Conservation (phyloP, 1,284 basidiomycete species). For the Trametes hirsuta region DNA sequence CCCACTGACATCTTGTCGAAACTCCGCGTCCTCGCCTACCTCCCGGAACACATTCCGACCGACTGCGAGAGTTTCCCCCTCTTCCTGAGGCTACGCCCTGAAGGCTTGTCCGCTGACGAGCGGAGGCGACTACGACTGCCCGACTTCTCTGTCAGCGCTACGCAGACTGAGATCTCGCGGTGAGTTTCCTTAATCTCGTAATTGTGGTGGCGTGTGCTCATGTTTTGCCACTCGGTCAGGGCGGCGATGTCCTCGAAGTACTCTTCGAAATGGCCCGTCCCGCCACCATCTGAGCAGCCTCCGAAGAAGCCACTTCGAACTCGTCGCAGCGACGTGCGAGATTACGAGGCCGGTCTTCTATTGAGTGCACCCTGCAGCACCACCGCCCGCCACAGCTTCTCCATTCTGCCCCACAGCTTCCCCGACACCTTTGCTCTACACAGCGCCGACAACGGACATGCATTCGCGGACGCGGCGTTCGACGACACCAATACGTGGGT, state of each 20-base stretch:
- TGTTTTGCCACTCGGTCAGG: conserved; percentile 34
- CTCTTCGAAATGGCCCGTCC: conserved; percentile 54
- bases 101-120: conserved; percentile 48
- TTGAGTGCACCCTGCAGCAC: conserved; percentile 31
- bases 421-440: conserved; percentile 48
- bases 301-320: conserved; percentile 55
- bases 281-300: conserved; percentile 58
- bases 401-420: conserved; percentile 51
- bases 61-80: conserved; percentile 53
- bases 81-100: conserved; percentile 61
- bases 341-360: conserved; percentile 58
- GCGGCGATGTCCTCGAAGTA: conserved; percentile 44
- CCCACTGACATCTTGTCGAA: conserved; percentile 58
- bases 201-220: neutral
- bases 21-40: conserved; percentile 61
- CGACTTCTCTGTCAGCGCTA: conserved; percentile 55
- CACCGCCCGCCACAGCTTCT: conserved; percentile 45
- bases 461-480: conserved; percentile 42
- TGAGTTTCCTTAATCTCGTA: conserved; percentile 35
- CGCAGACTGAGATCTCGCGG: conserved; percentile 70
- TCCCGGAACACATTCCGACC: conserved; percentile 57
- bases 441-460: conserved; percentile 36
- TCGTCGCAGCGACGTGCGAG: conserved; percentile 31
- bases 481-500: conserved; percentile 16
- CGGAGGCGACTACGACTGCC: conserved; percentile 56